Percentiles rank a stretch among this genome's conserved stretches.
Evolutionary conservation across 345 rosid genomes (phyloP).

Genomic region (Sapria himalayana): DNA sequence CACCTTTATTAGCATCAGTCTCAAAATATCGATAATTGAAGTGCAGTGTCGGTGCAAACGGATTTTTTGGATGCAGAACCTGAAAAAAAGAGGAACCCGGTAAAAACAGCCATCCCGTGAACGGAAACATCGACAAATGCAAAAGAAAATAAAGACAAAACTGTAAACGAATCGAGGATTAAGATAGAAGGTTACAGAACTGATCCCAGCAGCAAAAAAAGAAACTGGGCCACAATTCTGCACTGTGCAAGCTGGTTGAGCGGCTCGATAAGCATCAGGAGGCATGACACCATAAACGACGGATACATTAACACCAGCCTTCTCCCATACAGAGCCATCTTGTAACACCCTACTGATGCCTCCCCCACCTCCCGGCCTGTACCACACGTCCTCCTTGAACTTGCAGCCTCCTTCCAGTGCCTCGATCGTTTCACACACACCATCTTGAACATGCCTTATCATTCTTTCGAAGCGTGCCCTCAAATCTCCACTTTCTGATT

Average conservation of each 20-base stretch:
- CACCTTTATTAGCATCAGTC: slow-evolving; percentile 80
- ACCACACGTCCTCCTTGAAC: slow-evolving; percentile 95
- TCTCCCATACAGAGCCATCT: slow-evolving; percentile 81
- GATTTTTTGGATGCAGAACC: slow-evolving; percentile 82
- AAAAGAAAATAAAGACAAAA: neutral
- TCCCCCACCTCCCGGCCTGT: slow-evolving; percentile 93
- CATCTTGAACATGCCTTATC: slow-evolving; percentile 72
- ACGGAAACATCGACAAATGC: neutral
- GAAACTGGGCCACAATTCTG: slow-evolving; percentile 70
- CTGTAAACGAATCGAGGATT: neutral
- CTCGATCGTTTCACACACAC: slow-evolving; percentile 57
- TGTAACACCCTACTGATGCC: slow-evolving; percentile 93
- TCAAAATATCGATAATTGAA: slow-evolving; percentile 66
- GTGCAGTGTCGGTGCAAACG: slow-evolving; percentile 83
- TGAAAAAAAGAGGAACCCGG: slow-evolving; percentile 8
- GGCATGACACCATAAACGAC: slow-evolving; percentile 96
- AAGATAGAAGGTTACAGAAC: slow-evolving; percentile 35
- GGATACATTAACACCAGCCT: slow-evolving; percentile 94
- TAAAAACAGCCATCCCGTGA: neutral
- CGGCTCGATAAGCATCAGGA: slow-evolving; percentile 97
- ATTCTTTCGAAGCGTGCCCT: slow-evolving; percentile 76
- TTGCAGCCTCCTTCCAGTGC: slow-evolving; percentile 37
- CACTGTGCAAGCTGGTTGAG: slow-evolving; percentile 44
- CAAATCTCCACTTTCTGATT: slow-evolving; percentile 27
- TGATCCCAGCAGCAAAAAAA: slow-evolving; percentile 89